A percentile compares a stretch with the other conserved stretches of the same genome.
These are phyloP conservation scores for Madurella fahalii DNA, from an alignment of 2,329 filamentous ascomycete species.

Conservation along the genomic window DNA sequence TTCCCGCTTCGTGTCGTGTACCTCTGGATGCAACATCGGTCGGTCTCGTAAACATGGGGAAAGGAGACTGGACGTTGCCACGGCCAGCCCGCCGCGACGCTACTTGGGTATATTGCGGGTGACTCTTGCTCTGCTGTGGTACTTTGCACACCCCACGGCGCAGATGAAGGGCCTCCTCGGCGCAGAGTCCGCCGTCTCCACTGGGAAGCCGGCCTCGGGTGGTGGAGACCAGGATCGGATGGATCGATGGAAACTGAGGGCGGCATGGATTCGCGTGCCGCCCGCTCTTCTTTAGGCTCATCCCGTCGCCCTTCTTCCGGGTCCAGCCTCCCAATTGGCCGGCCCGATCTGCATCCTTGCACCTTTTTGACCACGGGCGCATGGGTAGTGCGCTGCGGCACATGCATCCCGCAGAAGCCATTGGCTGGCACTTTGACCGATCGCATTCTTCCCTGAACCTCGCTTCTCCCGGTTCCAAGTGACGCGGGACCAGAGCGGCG, in stretches of 20 bases:
- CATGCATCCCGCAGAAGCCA: slow-evolving; percentile 4
- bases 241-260: slow-evolving; percentile 17
- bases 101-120: too few relatives aligned
- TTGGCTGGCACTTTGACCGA: slow-evolving; percentile 6
- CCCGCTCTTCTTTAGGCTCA: slow-evolving; percentile 30
- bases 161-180: too few relatives aligned
- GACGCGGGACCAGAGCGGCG: neutral
- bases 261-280: slow-evolving; percentile 26
- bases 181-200: too few relatives aligned
- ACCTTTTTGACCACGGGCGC: slow-evolving; percentile 8
- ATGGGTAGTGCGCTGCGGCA: slow-evolving; percentile 8
- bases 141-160: too few relatives aligned
- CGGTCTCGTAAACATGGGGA: too few relatives aligned
- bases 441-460: slow-evolving; percentile 1
- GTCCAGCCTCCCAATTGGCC: slow-evolving; percentile 19
- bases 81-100: too few relatives aligned
- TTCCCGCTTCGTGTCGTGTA: slow-evolving; percentile 16
- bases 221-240: slow-evolving; percentile 21
- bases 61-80: too few relatives aligned
- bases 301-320: slow-evolving; percentile 26
- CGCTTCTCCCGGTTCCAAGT: neutral
- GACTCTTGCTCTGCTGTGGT: too few relatives aligned
- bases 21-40: too few relatives aligned
- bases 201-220: neutral
- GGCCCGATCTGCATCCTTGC: slow-evolving; percentile 10